These are phyloP conservation scores for Colletotrichum gloeosporioides DNA, from an alignment of 2,329 filamentous ascomycete genomes.

Conservation along the genomic window DNA sequence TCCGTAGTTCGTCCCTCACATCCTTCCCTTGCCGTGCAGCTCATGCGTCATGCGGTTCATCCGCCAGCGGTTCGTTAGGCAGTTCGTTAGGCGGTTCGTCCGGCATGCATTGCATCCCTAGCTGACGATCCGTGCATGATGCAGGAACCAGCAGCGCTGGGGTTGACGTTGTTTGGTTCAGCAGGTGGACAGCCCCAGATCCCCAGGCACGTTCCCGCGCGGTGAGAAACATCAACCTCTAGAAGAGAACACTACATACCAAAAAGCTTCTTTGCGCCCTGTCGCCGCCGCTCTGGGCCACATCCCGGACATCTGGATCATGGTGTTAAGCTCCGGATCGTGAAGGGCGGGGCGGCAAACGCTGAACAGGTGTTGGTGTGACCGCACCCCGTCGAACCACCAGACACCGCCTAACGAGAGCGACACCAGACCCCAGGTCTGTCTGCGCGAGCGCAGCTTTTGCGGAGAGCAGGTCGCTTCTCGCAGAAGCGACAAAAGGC, in stretches of 20 bases:
- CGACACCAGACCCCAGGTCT: not conserved
- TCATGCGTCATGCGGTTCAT: not conserved
- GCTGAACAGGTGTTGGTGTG: not conserved
- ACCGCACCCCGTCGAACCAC: not conserved
- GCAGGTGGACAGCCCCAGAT: not conserved
- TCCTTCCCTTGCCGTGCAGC: not conserved
- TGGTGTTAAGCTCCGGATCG: not conserved
- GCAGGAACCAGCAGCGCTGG: not conserved
- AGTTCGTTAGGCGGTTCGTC: not conserved
- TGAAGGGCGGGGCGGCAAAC: not conserved
- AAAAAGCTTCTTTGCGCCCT: not conserved
- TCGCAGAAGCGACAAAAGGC: not conserved
- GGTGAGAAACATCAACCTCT: not conserved
- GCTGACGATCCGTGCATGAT: not conserved
- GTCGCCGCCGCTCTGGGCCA: not conserved
- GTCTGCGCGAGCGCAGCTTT: not conserved
- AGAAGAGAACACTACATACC: not conserved
- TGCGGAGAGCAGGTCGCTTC: not conserved
- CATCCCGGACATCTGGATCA: not conserved
- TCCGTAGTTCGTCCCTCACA: not conserved
- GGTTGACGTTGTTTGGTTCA: not conserved
- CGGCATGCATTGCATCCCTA: not conserved
- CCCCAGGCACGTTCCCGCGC: not conserved
- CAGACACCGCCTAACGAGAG: not conserved
- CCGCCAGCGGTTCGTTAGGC: not conserved